A percentile compares a stretch with the other conserved stretches of the same genome.
These are phyloP conservation scores for Pseudognaphalium luteoalbum DNA, from an alignment of 129 eudicot species.

Conservation along the genomic window DNA sequence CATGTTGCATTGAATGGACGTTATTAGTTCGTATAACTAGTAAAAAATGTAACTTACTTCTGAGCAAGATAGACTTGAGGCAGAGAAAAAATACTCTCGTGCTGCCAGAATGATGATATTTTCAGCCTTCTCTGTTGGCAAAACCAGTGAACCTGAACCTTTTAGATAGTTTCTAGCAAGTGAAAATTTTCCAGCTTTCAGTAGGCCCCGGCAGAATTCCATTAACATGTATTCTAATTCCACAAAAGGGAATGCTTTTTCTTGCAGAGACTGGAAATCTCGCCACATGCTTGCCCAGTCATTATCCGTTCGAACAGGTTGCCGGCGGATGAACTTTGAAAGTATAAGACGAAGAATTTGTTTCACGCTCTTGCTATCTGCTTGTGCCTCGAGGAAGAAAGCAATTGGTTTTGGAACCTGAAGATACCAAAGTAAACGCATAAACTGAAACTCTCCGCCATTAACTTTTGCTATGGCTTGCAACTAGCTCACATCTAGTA, in stretches of 20 bases:
- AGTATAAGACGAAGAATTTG: constrained; percentile 91
- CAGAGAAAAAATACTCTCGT: constrained; percentile 91
- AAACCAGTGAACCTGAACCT: constrained; percentile 68
- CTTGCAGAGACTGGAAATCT: constrained; percentile 83
- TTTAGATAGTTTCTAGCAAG: constrained; percentile 85
- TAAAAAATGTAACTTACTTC: constrained; percentile 60
- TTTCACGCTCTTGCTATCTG: constrained; percentile 86
- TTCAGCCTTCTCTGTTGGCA: constrained; percentile 88
- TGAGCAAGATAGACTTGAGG: constrained; percentile 78
- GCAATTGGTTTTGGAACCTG: constrained; percentile 94
- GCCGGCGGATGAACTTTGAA: constrained; percentile 80
- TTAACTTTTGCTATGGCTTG: constrained; percentile 8
- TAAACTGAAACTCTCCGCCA: not conserved
- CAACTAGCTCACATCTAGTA: constrained; percentile 3
- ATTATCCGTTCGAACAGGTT: constrained; percentile 72
- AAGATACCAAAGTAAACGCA: constrained; percentile 25
- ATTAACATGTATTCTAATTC: constrained; percentile 82
- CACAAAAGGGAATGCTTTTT: constrained; percentile 84
- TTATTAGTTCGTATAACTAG: not conserved
- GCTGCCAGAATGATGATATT: constrained; percentile 89
- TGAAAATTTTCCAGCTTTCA: constrained; percentile 94
- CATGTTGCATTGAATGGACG: not conserved
- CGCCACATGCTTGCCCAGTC: constrained; percentile 98
- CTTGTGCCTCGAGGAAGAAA: constrained; percentile 65
- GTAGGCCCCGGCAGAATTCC: constrained; percentile 93